Evolutionary conservation across 176 grass and related monocot genomes (phyloP), one percentile per base, ranked within the genome.

Genomic region (maize (Zea mays)): DNA sequence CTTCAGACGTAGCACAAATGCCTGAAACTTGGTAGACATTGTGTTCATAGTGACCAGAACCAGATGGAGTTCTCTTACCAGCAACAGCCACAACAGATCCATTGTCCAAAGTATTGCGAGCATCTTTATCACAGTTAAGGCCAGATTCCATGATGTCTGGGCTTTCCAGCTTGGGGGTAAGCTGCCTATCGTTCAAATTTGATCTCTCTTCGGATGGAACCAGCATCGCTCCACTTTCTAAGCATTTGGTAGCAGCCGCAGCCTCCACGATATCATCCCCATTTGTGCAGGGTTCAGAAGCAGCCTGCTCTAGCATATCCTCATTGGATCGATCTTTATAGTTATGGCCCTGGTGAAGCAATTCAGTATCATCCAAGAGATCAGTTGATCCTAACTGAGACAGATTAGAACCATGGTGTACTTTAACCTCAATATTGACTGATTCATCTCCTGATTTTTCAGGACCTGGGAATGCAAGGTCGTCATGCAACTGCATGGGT

Each of bases 131-230:
- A 62, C 35, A 13, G 39, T 15, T 41, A 57, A 41, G 16, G 21
- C 38, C 61, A 42, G 42, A 44, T 52, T 21, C 21, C 12, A 74
- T 36, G 54, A 38, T 41, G 47, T 46, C 19, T 38, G 41, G 12
- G 41, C 76, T 50, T 35, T 80, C 61, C 42, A 68, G 35, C 70
- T 60, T 48, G 34, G n/a, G 37, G 42, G 69, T 79, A 44, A 54
- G 62, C 42, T 84, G 69, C 10, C 37, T 17, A 19, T 65, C 64
- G 49, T 16, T 39, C 52, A 56, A 19, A 19, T 56, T 19, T n/a
- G 52, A 56, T 5, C 52, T 56, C 54, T 27, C 37, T 64, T 69
- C 78, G 44, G 54, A 19, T 44, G 20, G 52, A 44, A 20, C 71
- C 3, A 16, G 37, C 47, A 52, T 27, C 15, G 62, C 6, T 54